Evolutionary conservation across 2,329 filamentous ascomycete genomes (phyloP).

Genomic region (Gnomoniopsis smithogilvyi): DNA sequence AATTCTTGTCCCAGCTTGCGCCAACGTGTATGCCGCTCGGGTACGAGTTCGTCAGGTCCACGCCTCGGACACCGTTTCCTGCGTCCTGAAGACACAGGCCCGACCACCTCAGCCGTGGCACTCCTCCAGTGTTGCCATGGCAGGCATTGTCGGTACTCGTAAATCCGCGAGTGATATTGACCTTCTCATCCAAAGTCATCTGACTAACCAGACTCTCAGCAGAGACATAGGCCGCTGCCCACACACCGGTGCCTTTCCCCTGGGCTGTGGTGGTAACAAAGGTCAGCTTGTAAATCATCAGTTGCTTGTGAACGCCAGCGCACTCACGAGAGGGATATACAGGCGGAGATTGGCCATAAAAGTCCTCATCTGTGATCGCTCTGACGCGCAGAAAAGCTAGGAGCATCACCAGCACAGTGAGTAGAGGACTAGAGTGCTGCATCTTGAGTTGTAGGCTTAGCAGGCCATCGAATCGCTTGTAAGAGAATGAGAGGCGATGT

Average conservation of each 20-base stretch:
- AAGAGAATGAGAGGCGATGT: neutral
- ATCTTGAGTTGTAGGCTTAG: neutral
- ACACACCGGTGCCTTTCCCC: conserved; percentile 33
- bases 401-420: neutral
- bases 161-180: conserved; percentile 43
- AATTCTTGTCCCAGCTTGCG: conserved; percentile 50
- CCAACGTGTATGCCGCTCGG: conserved; percentile 46
- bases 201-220: conserved; percentile 54
- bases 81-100: conserved; percentile 49
- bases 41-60: conserved; percentile 46
- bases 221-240: conserved; percentile 57
- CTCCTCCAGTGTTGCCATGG: conserved; percentile 43
- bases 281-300: neutral
- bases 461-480: neutral
- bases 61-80: conserved; percentile 45
- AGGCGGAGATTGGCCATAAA: conserved; percentile 17
- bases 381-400: neutral
- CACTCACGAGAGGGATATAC: conserved; percentile 21
- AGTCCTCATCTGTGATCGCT: conserved; percentile 10
- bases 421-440: neutral
- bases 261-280: conserved; percentile 6
- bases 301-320: neutral
- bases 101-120: conserved; percentile 42
- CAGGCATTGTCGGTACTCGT: conserved; percentile 45
- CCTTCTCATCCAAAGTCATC: conserved; percentile 66